Evolutionary conservation across 2,329 filamentous ascomycete species (phyloP).

Genomic region (Stagonosporopsis rhizophila): DNA sequence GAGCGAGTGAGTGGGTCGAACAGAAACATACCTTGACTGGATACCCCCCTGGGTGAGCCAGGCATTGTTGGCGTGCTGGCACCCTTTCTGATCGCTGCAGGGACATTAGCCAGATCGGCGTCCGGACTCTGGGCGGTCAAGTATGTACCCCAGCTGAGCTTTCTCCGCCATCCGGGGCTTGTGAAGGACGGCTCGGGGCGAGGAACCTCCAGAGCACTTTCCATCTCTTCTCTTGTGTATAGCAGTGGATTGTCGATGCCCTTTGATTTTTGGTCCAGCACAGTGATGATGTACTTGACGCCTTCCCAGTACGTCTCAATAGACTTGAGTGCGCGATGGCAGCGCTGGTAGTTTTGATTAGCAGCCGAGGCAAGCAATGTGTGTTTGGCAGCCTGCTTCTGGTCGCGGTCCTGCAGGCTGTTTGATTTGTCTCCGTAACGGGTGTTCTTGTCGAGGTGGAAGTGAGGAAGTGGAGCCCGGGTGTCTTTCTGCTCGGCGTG

Average conservation of each 20-base stretch:
- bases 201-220: slow-evolving; percentile 67
- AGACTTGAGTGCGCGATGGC: slow-evolving; percentile 82
- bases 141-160: slow-evolving; percentile 54
- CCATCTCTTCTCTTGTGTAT: slow-evolving; percentile 76
- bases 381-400: slow-evolving; percentile 66
- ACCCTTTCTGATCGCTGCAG: slow-evolving; percentile 42
- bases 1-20: not conserved
- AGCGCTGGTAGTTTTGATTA: slow-evolving; percentile 85
- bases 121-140: slow-evolving; percentile 43
- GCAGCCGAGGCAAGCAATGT: slow-evolving; percentile 80
- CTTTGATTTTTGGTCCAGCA: slow-evolving; percentile 85
- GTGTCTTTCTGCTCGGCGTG: slow-evolving; percentile 5
- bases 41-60: slow-evolving; percentile 58
- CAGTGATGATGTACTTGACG: slow-evolving; percentile 84
- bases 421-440: slow-evolving; percentile 24
- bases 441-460: slow-evolving; percentile 8
- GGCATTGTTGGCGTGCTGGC: slow-evolving; percentile 40
- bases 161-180: slow-evolving; percentile 59
- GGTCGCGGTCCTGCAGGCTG: slow-evolving; percentile 39
- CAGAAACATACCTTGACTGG: slow-evolving; percentile 56
- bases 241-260: slow-evolving; percentile 79
- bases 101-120: slow-evolving; percentile 40
- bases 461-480: slow-evolving; percentile 2
- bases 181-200: slow-evolving; percentile 59
- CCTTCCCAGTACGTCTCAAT: slow-evolving; percentile 88